phyloP scores from a whole-genome alignment of 139 green algal genomes.

The Chlorella sorokiniana region DNA sequence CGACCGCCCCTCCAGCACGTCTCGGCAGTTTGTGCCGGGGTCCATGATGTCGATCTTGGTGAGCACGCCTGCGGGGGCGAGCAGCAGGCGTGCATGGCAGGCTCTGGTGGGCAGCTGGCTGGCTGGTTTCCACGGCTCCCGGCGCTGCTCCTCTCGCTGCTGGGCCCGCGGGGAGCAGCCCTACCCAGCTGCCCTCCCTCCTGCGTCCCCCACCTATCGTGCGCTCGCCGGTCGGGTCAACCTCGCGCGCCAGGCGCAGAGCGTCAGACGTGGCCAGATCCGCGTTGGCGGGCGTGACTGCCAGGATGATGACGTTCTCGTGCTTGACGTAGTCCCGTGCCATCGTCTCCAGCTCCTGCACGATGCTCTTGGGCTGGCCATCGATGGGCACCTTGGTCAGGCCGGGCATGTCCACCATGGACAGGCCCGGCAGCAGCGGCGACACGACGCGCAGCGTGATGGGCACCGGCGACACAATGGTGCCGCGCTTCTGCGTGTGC shows the following conservation, averaged over 20 bases:
- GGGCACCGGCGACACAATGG: slow-evolving; percentile 87
- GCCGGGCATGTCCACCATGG: slow-evolving; percentile 96
- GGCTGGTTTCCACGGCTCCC: neutral
- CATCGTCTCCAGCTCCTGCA: slow-evolving; percentile 96
- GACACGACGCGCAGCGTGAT: slow-evolving; percentile 95
- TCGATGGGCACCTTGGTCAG: slow-evolving; percentile 97
- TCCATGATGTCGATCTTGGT: slow-evolving; percentile 99
- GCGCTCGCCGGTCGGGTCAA: slow-evolving; percentile 80
- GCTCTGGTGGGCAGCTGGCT: neutral
- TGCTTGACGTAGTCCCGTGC: slow-evolving; percentile 90
- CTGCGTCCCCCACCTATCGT: slow-evolving; percentile 59
- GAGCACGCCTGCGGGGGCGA: slow-evolving; percentile 49
- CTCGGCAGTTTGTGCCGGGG: slow-evolving; percentile 85
- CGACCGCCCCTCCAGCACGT: slow-evolving; percentile 80
- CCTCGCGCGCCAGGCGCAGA: slow-evolving; percentile 91
- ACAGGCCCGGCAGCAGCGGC: slow-evolving; percentile 90
- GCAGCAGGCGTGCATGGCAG: neutral
- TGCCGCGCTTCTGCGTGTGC: slow-evolving; percentile 68
- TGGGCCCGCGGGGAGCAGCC: neutral
- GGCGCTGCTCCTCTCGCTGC: neutral
- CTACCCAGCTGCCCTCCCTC: too few species aligned
- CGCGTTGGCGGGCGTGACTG: slow-evolving; percentile 96
- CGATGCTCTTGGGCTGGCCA: slow-evolving; percentile 92
- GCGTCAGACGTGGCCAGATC: slow-evolving; percentile 97
- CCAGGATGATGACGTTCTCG: slow-evolving; percentile 93